Base-by-base conservation (phyloP, 1,284 basidiomycete species). In the Irpex sp. region DNA sequence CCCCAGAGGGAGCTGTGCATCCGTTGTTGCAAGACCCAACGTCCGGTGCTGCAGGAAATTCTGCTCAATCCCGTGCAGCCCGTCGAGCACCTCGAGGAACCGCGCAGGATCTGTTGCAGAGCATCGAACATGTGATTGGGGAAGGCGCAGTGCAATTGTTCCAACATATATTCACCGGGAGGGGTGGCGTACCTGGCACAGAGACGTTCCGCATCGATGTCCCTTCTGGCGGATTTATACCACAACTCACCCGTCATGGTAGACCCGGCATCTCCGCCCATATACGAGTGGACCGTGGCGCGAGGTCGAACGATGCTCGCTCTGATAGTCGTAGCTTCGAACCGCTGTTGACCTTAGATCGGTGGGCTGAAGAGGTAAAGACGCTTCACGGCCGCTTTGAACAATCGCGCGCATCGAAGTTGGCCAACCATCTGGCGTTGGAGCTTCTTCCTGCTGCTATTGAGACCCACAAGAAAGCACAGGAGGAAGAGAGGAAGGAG, bases 331-430 rank as follows among this genome's bases (percentile, higher is more conserved):
- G 85, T 39, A 84, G 85, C 35, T 84, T 93, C 58, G 88, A 91
- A 58, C 95, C 95, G 2, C 77, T 93, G 63, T 77, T 90, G 8
- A 98, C 97, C 0, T 73, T 89, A n/a, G 90, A 93, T 70, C 86
- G 97, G 54, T 98, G 97, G 96, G 78, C 84, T 1, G 95, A 98
- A 70, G 96, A 97, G 75, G 86, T 86, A 61, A 92, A 90, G 68
- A 89, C 93, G 59, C 79, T 94, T 13, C 88, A 95, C 63, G 88
- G 92, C 39, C 84, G 88, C 68, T 88, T 90, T 63, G 83, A 88
- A 15, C 77, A 81, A 31, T 86, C 90, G 67, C 82, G 94, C 19
- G 79, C 87, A n/a, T 79, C 79, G 15, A 89, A 87, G 69, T 73
- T 96, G 26, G 79, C 80, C 26, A 91, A 90, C 67, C 90, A 97